Evolutionary conservation across 2,329 filamentous ascomycete species (phyloP).

Genomic region (Alternaria incomplexa): DNA sequence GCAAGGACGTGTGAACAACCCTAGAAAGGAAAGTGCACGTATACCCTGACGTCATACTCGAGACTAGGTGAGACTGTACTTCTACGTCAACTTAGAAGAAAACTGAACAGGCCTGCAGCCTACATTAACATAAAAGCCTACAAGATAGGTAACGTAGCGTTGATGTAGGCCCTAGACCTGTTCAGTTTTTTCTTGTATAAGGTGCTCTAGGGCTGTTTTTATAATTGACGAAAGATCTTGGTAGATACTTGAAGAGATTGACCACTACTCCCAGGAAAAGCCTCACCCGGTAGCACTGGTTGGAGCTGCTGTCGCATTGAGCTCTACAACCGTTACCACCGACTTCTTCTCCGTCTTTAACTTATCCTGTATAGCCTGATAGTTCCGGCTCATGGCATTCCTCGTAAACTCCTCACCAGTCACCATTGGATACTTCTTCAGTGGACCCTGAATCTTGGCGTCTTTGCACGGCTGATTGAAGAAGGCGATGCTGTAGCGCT

Average conservation of each 20-base stretch:
- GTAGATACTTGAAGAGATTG: too few relatives aligned
- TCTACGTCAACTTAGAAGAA: too few relatives aligned
- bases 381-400: constrained; percentile 64
- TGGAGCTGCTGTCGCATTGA: neutral
- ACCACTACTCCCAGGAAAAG: too few relatives aligned
- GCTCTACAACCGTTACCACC: neutral
- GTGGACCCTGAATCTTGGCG: constrained; percentile 64
- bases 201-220: too few relatives aligned
- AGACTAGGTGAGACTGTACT: too few relatives aligned
- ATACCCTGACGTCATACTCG: neutral
- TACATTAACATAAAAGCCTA: too few relatives aligned
- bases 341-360: constrained; percentile 36
- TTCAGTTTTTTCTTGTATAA: too few relatives aligned
- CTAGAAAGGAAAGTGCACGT: neutral
- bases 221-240: too few relatives aligned
- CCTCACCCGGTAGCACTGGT: too few relatives aligned
- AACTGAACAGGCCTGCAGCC: too few relatives aligned
- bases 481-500: constrained; percentile 69
- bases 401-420: constrained; percentile 67
- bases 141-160: too few relatives aligned
- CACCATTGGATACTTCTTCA: constrained; percentile 66
- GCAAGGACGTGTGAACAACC: neutral
- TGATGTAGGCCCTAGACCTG: too few relatives aligned
- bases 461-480: constrained; percentile 69
- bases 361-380: constrained; percentile 59